Evolutionary conservation across 1,139 yeast genomes (phyloP).

Genomic region (Hyphopichia buzzinii): DNA sequence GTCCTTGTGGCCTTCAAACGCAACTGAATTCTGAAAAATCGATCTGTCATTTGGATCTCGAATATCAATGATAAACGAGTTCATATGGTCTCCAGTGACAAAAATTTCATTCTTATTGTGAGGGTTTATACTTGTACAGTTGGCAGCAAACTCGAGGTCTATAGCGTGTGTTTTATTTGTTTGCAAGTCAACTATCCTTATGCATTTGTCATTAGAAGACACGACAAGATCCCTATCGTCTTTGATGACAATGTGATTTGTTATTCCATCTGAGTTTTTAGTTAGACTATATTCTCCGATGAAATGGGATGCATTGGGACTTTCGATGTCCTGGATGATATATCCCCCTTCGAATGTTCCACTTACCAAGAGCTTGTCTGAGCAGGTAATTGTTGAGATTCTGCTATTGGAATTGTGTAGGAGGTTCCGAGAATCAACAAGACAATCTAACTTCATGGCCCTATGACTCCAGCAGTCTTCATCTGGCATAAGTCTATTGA

Average conservation of each 20-base stretch:
- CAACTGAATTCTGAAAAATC: conserved; percentile 11
- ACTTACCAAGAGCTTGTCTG: conserved; percentile 41
- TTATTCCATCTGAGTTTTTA: conserved; percentile 47
- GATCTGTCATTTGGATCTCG: conserved; percentile 19
- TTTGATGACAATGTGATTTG: conserved; percentile 48
- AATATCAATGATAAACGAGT: conserved; percentile 45
- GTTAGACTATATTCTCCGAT: conserved; percentile 43
- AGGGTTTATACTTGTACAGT: conserved; percentile 45
- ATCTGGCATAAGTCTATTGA: conserved; percentile 33
- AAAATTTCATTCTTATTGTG: conserved; percentile 35
- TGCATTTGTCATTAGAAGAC: conserved; percentile 49
- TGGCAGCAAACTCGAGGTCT: conserved; percentile 48
- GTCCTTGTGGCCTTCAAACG: conserved; percentile 49
- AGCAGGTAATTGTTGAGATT: conserved; percentile 49
- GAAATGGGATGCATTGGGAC: conserved; percentile 20
- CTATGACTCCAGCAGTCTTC: conserved; percentile 14
- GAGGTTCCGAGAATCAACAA: conserved; percentile 40
- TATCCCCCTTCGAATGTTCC: conserved; percentile 60
- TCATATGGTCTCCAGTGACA: conserved; percentile 51
- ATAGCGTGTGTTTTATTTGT: conserved; percentile 13
- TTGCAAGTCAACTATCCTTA: conserved; percentile 40
- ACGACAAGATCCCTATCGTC: conserved; percentile 27
- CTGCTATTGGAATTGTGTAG: conserved; percentile 33
- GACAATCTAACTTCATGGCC: conserved; percentile 30
- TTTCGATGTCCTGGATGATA: conserved; percentile 33